These are phyloP conservation scores for Ophiostoma pallidulum DNA, from an alignment of 2,329 filamentous ascomycete genomes.

Conservation along the genomic window DNA sequence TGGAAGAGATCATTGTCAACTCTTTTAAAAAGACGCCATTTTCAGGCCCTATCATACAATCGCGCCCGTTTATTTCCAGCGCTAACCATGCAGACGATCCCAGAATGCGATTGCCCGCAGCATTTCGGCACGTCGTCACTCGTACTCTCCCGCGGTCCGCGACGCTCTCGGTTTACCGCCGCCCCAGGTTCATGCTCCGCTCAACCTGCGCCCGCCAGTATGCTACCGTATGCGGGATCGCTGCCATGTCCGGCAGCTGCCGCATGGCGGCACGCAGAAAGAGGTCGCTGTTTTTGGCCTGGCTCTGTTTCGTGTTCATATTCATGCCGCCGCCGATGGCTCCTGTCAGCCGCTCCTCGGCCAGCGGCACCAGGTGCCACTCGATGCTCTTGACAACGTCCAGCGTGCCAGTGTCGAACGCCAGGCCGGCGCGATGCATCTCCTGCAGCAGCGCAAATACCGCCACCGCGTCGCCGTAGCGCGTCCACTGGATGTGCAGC, in stretches of 20 bases:
- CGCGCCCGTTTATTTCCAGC: too few relatives aligned
- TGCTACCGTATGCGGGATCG: background rate
- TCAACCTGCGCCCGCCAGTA: slow-evolving; percentile 11
- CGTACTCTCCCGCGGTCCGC: too few relatives aligned
- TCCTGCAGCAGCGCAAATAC: slow-evolving; percentile 51
- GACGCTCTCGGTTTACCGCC: too few relatives aligned
- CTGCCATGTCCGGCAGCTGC: slow-evolving; percentile 6
- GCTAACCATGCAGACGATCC: slow-evolving; percentile 1
- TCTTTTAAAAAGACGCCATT: slow-evolving; percentile 1
- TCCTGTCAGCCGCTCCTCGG: background rate
- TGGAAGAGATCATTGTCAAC: too few relatives aligned
- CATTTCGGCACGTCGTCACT: too few relatives aligned
- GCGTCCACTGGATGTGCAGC: slow-evolving; percentile 50
- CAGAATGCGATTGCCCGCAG: too few relatives aligned
- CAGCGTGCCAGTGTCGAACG: slow-evolving; percentile 43
- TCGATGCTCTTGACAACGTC: slow-evolving; percentile 27
- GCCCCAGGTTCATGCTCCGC: background rate
- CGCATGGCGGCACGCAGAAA: slow-evolving; percentile 1
- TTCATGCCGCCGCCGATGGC: background rate
- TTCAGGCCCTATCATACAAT: slow-evolving; percentile 1
- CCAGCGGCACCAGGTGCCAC: slow-evolving; percentile 11
- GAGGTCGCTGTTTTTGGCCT: background rate
- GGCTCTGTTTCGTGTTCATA: too few relatives aligned
- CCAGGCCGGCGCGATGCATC: slow-evolving; percentile 55
- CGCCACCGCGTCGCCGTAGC: slow-evolving; percentile 46